phyloP scores from a whole-genome alignment of 1,284 basidiomycete genomes.

The Boletus semigastroideus region DNA sequence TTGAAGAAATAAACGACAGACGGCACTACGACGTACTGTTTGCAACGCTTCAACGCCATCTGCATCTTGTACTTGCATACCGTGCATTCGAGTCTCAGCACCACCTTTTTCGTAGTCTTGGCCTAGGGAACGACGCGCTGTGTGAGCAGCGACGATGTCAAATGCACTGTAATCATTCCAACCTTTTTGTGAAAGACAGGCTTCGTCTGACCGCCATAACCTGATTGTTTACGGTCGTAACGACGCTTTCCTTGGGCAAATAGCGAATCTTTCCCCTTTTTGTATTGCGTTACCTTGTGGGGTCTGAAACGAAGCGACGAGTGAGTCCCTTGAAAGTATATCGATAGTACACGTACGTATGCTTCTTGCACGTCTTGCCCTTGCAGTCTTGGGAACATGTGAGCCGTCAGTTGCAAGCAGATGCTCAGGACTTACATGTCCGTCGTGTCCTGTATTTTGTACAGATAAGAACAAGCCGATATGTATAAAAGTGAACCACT shows the following conservation, averaged over 20 bases:
- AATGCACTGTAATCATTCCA: not conserved
- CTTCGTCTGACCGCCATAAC: slow-evolving; percentile 99
- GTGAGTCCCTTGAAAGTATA: not conserved
- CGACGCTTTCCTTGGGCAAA: slow-evolving; percentile 99
- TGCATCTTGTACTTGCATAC: slow-evolving; percentile 99
- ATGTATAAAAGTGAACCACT: slow-evolving; percentile 32
- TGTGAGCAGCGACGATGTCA: slow-evolving; percentile 1
- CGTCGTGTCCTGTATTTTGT: slow-evolving; percentile 64
- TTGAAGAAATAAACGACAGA: not conserved
- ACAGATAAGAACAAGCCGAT: slow-evolving; percentile 21
- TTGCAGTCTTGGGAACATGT: slow-evolving; percentile 76
- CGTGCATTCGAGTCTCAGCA: slow-evolving; percentile 96
- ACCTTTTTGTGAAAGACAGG: slow-evolving; percentile 99
- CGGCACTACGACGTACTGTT: slow-evolving; percentile 68
- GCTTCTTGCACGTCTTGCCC: slow-evolving; percentile 97
- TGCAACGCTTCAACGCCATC: slow-evolving; percentile 96
- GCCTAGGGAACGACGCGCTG: slow-evolving; percentile 48
- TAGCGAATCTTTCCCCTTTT: slow-evolving; percentile 97
- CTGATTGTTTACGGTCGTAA: slow-evolving; percentile 98
- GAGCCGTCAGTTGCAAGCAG: slow-evolving; percentile 3
- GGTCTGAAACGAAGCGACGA: slow-evolving; percentile 48
- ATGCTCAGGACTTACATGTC: slow-evolving; percentile 63
- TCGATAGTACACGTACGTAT: slow-evolving; percentile 74
- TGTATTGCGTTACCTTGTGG: slow-evolving; percentile 98
- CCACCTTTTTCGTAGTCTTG: slow-evolving; percentile 99